Conservation (phyloP, 2,329 filamentous ascomycete species). For the Fusarium albidum region DNA sequence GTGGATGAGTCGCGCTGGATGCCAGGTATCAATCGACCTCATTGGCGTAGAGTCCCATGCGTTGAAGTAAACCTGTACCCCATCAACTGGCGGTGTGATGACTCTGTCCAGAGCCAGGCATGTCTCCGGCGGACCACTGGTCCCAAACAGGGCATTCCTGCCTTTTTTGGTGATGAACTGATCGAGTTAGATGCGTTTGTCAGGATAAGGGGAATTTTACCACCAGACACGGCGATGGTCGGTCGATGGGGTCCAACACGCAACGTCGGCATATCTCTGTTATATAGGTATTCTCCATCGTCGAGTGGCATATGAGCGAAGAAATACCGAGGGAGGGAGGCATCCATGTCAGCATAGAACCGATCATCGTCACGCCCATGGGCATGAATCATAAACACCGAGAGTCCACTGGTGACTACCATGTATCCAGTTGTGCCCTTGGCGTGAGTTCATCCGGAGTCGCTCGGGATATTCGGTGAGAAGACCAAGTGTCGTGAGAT, state of each 20-base stretch:
- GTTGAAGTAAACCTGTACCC: conserved; percentile 14
- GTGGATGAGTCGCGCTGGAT: not conserved
- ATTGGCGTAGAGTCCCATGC: not conserved
- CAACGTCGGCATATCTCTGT: conserved; percentile 21
- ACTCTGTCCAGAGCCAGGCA: conserved; percentile 11
- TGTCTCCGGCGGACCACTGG: conserved; percentile 15
- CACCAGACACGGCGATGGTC: conserved; percentile 14
- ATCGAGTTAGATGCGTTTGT: not conserved
- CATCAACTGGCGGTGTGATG: conserved; percentile 1
- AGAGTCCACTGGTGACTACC: conserved; percentile 2
- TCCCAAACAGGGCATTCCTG: conserved; percentile 16
- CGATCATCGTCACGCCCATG: conserved; percentile 3
- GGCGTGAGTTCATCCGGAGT: conserved; percentile 9
- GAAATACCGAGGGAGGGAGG: not conserved
- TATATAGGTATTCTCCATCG: conserved; percentile 16
- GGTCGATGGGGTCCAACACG: not conserved
- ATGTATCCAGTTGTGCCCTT: conserved; percentile 18
- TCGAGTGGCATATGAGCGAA: conserved; percentile 22
- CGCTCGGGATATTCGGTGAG: conserved; percentile 3
- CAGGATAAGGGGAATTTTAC: conserved; percentile 9
- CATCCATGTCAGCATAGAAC: conserved; percentile 18
- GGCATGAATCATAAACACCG: conserved; percentile 7
- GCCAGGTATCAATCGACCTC: conserved; percentile 12
- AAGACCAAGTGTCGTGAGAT: conserved; percentile 13
- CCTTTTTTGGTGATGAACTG: conserved; percentile 25